Percentiles rank a stretch among this genome's conserved stretches.
phyloP scores from a whole-genome alignment of 1,284 basidiomycete species.

The Exobasidium cylindrosporum region DNA sequence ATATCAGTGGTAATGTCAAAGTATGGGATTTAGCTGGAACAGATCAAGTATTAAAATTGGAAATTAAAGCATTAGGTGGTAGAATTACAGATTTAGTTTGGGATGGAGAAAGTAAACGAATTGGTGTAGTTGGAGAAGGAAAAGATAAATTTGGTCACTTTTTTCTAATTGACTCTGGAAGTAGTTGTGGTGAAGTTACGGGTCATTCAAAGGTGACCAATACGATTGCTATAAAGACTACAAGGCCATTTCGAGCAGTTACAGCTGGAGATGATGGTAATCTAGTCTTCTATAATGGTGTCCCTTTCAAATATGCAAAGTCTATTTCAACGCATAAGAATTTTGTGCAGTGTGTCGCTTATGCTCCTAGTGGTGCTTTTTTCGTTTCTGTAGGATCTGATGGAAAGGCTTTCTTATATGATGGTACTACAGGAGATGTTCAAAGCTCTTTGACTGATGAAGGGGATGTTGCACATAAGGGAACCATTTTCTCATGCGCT shows the following conservation, averaged over 20 bases:
- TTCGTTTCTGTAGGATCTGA: constrained; percentile 92
- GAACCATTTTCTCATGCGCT: constrained; percentile 56
- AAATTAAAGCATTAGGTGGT: constrained; percentile 70
- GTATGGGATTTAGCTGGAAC: constrained; percentile 91
- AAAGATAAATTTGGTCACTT: constrained; percentile 61
- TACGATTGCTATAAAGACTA: constrained; percentile 81
- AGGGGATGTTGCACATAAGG: constrained; percentile 48
- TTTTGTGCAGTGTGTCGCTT: constrained; percentile 90
- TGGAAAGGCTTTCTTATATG: constrained; percentile 81
- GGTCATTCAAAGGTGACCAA: constrained; percentile 94
- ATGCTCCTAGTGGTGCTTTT: constrained; percentile 61
- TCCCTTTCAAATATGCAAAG: constrained; percentile 58
- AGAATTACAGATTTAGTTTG: constrained; percentile 88
- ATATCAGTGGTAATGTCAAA: constrained; percentile 60
- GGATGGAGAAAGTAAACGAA: constrained; percentile 88
- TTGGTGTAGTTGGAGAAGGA: constrained; percentile 94
- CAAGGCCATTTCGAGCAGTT: constrained; percentile 81
- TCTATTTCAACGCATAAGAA: constrained; percentile 70
- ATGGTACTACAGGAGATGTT: constrained; percentile 81
- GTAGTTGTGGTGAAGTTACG: constrained; percentile 85
- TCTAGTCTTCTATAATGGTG: constrained; percentile 77
- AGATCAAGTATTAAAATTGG: constrained; percentile 75
- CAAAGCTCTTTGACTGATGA: constrained; percentile 36
- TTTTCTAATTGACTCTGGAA: constrained; percentile 64
- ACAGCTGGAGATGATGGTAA: constrained; percentile 67